Percentiles rank a stretch among this genome's conserved stretches.
phyloP scores from a whole-genome alignment of 495 filamentous ascomycete species.

The Penicillium salamii region DNA sequence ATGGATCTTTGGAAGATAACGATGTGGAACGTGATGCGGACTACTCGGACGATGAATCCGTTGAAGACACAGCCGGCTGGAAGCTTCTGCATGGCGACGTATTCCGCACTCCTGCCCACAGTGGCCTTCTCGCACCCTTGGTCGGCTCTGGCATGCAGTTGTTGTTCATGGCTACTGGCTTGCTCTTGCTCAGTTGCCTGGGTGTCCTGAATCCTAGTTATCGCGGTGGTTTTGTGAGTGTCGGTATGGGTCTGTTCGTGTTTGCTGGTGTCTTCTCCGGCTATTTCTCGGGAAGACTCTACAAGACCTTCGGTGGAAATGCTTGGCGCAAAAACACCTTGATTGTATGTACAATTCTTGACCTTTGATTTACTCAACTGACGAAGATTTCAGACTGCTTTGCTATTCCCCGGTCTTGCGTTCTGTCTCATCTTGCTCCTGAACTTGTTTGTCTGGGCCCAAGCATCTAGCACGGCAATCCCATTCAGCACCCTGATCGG shows the following conservation, averaged over 20 bases:
- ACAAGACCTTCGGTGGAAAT: conserved; percentile 80
- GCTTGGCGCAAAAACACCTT: conserved; percentile 80
- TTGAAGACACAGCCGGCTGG: conserved; percentile 90
- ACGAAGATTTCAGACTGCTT: conserved; percentile 55
- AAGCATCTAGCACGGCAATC: conserved; percentile 86
- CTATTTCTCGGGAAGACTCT: conserved; percentile 85
- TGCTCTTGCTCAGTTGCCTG: conserved; percentile 75
- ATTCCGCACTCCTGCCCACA: conserved; percentile 76
- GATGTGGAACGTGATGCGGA: conserved; percentile 63
- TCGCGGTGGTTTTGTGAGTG: conserved; percentile 86
- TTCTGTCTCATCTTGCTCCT: conserved; percentile 79
- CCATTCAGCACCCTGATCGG: conserved; percentile 82
- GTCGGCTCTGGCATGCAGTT: conserved; percentile 90
- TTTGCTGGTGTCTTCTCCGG: conserved; percentile 88
- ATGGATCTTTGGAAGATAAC: conserved; percentile 63
- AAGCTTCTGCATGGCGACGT: conserved; percentile 93
- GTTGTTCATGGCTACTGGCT: conserved; percentile 77
- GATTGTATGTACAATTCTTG: conserved; percentile 43
- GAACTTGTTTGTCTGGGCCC: conserved; percentile 92
- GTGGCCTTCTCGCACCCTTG: conserved; percentile 77
- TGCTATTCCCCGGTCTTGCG: conserved; percentile 79
- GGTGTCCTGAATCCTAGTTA: conserved; percentile 89
- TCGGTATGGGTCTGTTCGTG: conserved; percentile 82
- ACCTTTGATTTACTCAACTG: conserved; percentile 8
- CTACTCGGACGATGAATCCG: conserved; percentile 67